Percentiles rank a stretch among this genome's conserved stretches.
These are phyloP conservation scores for Epipyxis sp. DNA, from an alignment of 108 stramenopile species.

Conservation along the genomic window DNA sequence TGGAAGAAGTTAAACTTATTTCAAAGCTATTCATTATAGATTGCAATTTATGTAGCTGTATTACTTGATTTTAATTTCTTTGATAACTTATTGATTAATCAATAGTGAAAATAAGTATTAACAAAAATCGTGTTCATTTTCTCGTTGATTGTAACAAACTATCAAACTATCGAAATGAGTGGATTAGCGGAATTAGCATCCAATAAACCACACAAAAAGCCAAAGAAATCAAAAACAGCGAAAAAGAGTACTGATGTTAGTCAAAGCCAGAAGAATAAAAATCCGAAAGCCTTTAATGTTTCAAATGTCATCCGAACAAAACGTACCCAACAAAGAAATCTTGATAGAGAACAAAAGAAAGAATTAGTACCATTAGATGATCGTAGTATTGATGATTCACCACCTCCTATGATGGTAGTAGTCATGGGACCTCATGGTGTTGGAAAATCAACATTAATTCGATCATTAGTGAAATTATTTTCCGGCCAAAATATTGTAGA, in stretches of 20 bases:
- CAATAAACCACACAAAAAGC: background rate
- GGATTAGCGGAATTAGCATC: too few species aligned
- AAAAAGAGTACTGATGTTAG: background rate
- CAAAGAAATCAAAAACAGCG: background rate
- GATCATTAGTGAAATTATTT: slow-evolving; percentile 88
- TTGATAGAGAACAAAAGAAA: slow-evolving; percentile 88
- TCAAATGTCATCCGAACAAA: slow-evolving; percentile 85
- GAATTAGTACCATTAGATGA: slow-evolving; percentile 79
- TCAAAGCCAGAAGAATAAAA: slow-evolving; percentile 48
- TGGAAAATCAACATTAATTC: slow-evolving; percentile 92
- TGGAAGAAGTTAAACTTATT: too few species aligned
- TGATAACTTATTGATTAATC: too few species aligned
- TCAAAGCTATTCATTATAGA: too few species aligned
- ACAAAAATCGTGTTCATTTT: too few species aligned
- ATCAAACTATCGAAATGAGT: too few species aligned
- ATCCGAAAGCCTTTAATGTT: slow-evolving; percentile 87
- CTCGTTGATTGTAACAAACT: too few species aligned
- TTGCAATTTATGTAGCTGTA: too few species aligned
- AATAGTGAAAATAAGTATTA: too few species aligned
- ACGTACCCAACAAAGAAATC: slow-evolving; percentile 85
- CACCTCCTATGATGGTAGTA: slow-evolving; percentile 80
- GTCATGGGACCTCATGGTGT: slow-evolving; percentile 91
- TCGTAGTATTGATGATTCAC: slow-evolving; percentile 40
- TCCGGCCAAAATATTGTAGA: slow-evolving; percentile 81
- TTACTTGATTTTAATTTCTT: too few species aligned